A percentile compares a stretch with the other conserved stretches of the same genome.
Conservation (phyloP, 2,329 filamentous ascomycete genomes). For the Colletotrichum tropicale region DNA sequence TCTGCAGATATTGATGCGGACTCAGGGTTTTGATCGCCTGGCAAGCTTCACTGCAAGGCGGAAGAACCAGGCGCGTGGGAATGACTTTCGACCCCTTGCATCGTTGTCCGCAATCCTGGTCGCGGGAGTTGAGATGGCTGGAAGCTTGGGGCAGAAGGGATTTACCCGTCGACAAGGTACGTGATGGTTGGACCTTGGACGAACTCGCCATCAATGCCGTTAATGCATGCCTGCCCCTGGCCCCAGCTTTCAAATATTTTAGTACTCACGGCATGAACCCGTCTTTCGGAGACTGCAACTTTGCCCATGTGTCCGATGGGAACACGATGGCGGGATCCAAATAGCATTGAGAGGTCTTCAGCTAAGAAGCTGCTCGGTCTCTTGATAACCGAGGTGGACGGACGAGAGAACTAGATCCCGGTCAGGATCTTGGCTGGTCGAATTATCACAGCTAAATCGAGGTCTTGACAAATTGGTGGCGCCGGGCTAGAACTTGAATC, state of each 20-base stretch:
- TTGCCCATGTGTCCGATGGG: neutral
- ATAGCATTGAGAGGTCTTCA: neutral
- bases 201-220: neutral
- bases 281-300: neutral
- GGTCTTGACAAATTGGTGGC: neutral
- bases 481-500: neutral
- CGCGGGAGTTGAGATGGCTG: neutral
- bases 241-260: neutral
- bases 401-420: neutral
- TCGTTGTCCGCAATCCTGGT: neutral
- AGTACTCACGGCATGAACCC: neutral
- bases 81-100: neutral
- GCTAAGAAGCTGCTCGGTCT: neutral
- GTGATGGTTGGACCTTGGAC: constrained; percentile 1
- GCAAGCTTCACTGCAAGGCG: neutral
- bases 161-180: neutral
- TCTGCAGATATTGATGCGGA: neutral
- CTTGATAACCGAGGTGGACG: neutral
- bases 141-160: constrained; percentile 7
- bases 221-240: neutral
- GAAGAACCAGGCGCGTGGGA: neutral
- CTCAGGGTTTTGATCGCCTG: neutral
- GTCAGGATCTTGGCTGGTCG: neutral
- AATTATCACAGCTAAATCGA: neutral
- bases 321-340: neutral